Evolutionary conservation across 768 basidiomycete species (phyloP), one percentile per base, ranked within the genome.

Genomic region (Boletus speciosus): DNA sequence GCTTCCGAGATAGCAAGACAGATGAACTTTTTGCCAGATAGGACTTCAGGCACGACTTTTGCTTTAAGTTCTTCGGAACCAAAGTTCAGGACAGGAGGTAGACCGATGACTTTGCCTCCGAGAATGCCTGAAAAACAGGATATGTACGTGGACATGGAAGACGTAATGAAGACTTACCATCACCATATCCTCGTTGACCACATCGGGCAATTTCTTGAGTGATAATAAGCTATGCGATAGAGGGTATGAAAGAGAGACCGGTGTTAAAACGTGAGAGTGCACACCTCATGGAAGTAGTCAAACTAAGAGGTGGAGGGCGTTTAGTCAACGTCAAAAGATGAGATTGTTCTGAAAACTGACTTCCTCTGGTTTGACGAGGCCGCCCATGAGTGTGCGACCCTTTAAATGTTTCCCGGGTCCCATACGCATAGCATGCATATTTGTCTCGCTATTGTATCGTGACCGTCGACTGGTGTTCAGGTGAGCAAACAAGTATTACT

Each of bases 391-490:
- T 7, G 73, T 78, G n/a, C 79, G 76, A 2, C 92, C 93, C 61
- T 90, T 79, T 40, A 95, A 73, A 62, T 94, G 93, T 63, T 87
- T 85, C 35, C 90, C 91, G 0, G 95, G 95, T 15, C 96, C 96
- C 73, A 95, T 78, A 21, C 90, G 79, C 92, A 97, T 96, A 14
- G 91, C 90, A 66, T 92, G 89, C 19, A 98, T 51, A 63, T 93
- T 85, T 31, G 81, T 49, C 47, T 84, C 83, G 15, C 84, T 87
- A 46, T 21, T 7, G 27, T 34, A 25, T 40, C 21, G 29, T 7
- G 42, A 29, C 31, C 16, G 16, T 49, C 14, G 5, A 50, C 14
- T 3, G 2, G 14, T 2, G 23, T 45, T 23, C n/a, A 16, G 21
- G 10, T 15, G 10, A n/a, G 52, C 9, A 25, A 5, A 31, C 4